These are phyloP conservation scores for Juncus effusus DNA, from an alignment of 176 grass and related monocot genomes.

Conservation along the genomic window DNA sequence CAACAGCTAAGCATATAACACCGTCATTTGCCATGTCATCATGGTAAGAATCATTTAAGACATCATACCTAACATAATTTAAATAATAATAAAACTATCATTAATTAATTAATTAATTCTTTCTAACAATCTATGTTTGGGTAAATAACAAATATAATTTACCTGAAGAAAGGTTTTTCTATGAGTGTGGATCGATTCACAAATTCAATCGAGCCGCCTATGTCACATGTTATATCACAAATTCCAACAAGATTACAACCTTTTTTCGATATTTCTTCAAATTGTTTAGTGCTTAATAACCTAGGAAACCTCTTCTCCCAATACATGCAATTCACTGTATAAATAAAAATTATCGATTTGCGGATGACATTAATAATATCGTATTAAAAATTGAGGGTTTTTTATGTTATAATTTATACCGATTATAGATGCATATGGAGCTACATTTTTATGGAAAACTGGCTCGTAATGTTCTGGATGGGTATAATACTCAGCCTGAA, in stretches of 20 bases:
- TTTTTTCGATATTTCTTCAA: conserved; percentile 60
- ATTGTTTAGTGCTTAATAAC: conserved; percentile 62
- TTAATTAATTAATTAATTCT: conserved; percentile 2
- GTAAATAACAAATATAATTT: conserved; percentile 3
- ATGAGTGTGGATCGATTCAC: conserved; percentile 72
- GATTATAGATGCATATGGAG: conserved; percentile 78
- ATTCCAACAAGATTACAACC: conserved; percentile 65
- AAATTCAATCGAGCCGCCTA: conserved; percentile 95
- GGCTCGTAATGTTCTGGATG: conserved; percentile 79
- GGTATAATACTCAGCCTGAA: conserved; percentile 83
- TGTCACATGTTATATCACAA: conserved; percentile 93
- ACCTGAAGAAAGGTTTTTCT: conserved; percentile 95
- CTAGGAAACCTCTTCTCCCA: conserved; percentile 96
- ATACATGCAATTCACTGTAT: conserved; percentile 95
- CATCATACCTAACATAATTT: conserved; percentile 56
- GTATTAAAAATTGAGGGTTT: conserved; percentile 5
- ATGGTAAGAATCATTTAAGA: conserved; percentile 67
- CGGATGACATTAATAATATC: conserved; percentile 25
- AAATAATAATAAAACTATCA: not conserved
- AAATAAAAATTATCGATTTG: conserved; percentile 16
- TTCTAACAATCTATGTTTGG: conserved; percentile 17
- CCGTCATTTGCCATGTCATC: conserved; percentile 72
- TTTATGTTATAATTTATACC: conserved; percentile 43
- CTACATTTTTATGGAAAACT: conserved; percentile 89
- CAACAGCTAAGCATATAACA: conserved; percentile 83